A percentile compares a stretch with the other conserved stretches of the same genome.
These are phyloP conservation scores for Colletotrichum orchidophilum DNA, from an alignment of 2,329 filamentous ascomycete species.

Conservation along the genomic window DNA sequence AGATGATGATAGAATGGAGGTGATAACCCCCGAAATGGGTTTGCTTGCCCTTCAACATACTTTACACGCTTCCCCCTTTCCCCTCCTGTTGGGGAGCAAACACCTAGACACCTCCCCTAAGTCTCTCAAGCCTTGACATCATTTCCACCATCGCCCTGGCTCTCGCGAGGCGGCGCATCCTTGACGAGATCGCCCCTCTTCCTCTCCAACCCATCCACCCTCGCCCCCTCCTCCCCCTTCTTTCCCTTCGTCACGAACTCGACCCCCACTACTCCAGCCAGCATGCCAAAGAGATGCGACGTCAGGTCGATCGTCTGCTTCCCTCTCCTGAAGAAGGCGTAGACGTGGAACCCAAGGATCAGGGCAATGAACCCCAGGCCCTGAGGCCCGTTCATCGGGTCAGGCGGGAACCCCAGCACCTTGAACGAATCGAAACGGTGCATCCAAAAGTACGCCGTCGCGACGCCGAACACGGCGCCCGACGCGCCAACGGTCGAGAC, in stretches of 20 bases:
- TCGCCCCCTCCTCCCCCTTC: slow-evolving; percentile 40
- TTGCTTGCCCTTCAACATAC: neutral
- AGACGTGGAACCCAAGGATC: slow-evolving; percentile 59
- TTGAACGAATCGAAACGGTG: slow-evolving; percentile 66
- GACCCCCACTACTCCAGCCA: slow-evolving; percentile 54
- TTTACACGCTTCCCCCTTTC: neutral
- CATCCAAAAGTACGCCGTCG: slow-evolving; percentile 70
- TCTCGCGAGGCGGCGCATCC: slow-evolving; percentile 11
- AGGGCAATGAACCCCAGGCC: slow-evolving; percentile 64
- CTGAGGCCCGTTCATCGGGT: slow-evolving; percentile 60
- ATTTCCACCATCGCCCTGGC: neutral
- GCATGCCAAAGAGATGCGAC: slow-evolving; percentile 63
- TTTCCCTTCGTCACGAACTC: slow-evolving; percentile 40
- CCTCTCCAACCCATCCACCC: slow-evolving; percentile 12
- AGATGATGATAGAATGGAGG: neutral
- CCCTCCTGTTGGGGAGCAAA: neutral
- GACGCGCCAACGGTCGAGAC: slow-evolving; percentile 73
- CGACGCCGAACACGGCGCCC: slow-evolving; percentile 69
- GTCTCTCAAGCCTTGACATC: neutral
- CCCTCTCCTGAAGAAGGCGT: slow-evolving; percentile 53
- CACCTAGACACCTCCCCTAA: neutral
- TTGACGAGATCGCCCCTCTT: slow-evolving; percentile 15
- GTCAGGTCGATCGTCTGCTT: slow-evolving; percentile 58
- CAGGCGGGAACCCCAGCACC: slow-evolving; percentile 65
- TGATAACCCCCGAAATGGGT: neutral